Conservation (phyloP, 805 yeast species). For the Wickerhamiella siamensis region DNA sequence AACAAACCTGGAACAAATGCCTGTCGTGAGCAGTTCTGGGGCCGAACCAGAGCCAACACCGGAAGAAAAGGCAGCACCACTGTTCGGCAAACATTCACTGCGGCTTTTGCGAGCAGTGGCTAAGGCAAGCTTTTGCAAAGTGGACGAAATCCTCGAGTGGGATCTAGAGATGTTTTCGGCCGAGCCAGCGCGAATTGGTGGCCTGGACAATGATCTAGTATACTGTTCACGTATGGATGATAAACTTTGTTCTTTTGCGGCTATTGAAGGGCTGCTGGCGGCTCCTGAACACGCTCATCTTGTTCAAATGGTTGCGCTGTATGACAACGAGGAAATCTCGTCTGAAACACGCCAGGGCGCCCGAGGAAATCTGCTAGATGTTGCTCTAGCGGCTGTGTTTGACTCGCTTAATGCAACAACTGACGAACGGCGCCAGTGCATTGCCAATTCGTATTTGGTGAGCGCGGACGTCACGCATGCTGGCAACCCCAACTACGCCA, state of each 20-base stretch:
- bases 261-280: slow-evolving; percentile 44
- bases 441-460: slow-evolving; percentile 58
- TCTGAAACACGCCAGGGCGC: slow-evolving; percentile 68
- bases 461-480: slow-evolving; percentile 77
- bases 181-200: slow-evolving; percentile 63
- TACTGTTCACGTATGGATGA: slow-evolving; percentile 76
- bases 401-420: slow-evolving; percentile 28
- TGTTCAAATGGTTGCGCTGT: slow-evolving; percentile 44
- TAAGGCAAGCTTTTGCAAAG: slow-evolving; percentile 38
- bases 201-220: slow-evolving; percentile 55
- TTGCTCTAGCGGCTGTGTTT: slow-evolving; percentile 35
- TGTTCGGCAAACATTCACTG: slow-evolving; percentile 52
- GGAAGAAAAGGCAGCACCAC: slow-evolving; percentile 47
- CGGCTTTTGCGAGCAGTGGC: slow-evolving; percentile 54
- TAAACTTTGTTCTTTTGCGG: slow-evolving; percentile 64
- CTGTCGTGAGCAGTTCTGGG: slow-evolving; percentile 46
- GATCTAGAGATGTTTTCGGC: slow-evolving; percentile 70
- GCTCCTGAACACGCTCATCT: slow-evolving; percentile 23
- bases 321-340: slow-evolving; percentile 74
- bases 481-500: slow-evolving; percentile 55
- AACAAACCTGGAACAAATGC: slow-evolving; percentile 45
- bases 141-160: slow-evolving; percentile 46
- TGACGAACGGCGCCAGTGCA: slow-evolving; percentile 28
- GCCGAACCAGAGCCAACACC: slow-evolving; percentile 24
- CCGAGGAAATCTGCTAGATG: slow-evolving; percentile 55